These are phyloP conservation scores for Magnaporthiopsis incrustans DNA, from an alignment of 2,329 filamentous ascomycete genomes.

Conservation along the genomic window DNA sequence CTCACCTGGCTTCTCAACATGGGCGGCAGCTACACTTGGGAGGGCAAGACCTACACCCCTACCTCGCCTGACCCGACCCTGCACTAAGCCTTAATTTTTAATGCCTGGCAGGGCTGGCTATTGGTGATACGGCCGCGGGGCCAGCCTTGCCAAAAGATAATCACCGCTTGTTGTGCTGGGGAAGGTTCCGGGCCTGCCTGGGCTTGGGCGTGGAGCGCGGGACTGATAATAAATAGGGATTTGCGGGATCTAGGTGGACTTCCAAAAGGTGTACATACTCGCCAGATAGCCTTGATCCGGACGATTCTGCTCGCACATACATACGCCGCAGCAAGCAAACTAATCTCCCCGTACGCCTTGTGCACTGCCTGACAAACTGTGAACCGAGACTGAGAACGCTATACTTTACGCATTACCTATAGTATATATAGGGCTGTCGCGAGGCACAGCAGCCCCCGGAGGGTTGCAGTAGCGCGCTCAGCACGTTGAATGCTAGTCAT, in stretches of 20 bases:
- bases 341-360: background rate
- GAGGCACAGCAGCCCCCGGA: no score
- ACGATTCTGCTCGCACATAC: background rate
- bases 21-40: conserved; percentile 23
- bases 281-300: background rate
- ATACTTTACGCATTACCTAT: background rate
- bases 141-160: background rate
- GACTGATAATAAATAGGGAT: background rate
- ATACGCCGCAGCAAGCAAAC: background rate
- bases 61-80: background rate
- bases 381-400: background rate
- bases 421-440: background rate
- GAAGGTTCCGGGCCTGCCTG: background rate
- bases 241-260: background rate
- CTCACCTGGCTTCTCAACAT: conserved; percentile 22
- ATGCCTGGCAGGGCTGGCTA: background rate
- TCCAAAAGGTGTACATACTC: background rate
- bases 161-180: background rate
- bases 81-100: background rate
- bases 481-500: background rate
- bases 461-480: background rate
- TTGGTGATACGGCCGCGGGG: background rate
- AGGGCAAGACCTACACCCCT: conserved; percentile 11
- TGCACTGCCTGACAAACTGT: background rate
- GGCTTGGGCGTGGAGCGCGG: background rate